phyloP scores from a whole-genome alignment of 176 grass and related monocot genomes.

The Juncus effusus region DNA sequence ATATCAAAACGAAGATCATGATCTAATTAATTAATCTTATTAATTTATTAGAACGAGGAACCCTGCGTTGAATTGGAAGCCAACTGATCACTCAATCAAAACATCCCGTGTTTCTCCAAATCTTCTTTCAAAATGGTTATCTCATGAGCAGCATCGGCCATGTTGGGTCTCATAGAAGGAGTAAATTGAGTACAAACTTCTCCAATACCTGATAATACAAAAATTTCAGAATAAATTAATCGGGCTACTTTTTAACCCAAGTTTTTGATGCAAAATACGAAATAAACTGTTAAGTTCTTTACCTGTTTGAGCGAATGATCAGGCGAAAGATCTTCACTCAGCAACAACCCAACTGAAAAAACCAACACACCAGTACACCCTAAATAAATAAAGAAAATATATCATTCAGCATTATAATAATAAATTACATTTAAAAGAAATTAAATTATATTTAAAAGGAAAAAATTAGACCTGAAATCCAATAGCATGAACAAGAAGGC shows the following conservation, averaged over 20 bases:
- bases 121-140: slow-evolving; percentile 63
- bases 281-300: neutral
- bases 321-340: slow-evolving; percentile 53
- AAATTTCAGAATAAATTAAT: slow-evolving; percentile 4
- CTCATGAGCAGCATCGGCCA: slow-evolving; percentile 63
- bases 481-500: slow-evolving; percentile 73
- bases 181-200: slow-evolving; percentile 74
- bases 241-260: no score
- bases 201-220: slow-evolving; percentile 46
- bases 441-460: no score
- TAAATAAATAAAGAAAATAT: slow-evolving; percentile 33
- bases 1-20: slow-evolving; percentile 33
- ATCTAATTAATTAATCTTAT: slow-evolving; percentile 22
- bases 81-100: neutral
- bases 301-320: slow-evolving; percentile 58
- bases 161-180: slow-evolving; percentile 57
- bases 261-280: no score
- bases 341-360: slow-evolving; percentile 59
- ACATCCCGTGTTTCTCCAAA: slow-evolving; percentile 30
- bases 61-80: slow-evolving; percentile 8
- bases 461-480: slow-evolving; percentile 62
- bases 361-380: slow-evolving; percentile 64
- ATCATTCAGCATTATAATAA: no score
- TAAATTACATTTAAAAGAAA: no score
- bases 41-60: slow-evolving; percentile 34